Evolutionary conservation across 2,329 filamentous ascomycete genomes (phyloP).

Genomic region (Apiospora sp.): DNA sequence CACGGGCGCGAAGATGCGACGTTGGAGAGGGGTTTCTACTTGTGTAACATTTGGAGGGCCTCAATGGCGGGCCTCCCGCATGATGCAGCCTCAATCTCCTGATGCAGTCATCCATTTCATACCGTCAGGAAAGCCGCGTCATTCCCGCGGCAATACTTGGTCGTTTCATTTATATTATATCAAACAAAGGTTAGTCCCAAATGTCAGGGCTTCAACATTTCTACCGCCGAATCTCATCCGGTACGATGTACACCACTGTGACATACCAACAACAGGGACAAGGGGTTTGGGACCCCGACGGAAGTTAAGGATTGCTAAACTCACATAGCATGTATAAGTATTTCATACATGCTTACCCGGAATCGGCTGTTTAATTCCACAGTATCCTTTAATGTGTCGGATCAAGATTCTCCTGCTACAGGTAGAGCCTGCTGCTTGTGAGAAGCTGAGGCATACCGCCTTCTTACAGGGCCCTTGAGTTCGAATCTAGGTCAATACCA

Average conservation of each 20-base stretch:
- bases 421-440: too few species aligned
- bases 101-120: background rate
- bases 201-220: background rate
- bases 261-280: too few species aligned
- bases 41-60: background rate
- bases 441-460: too few species aligned
- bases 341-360: too few species aligned
- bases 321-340: too few species aligned
- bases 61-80: constrained; percentile 3
- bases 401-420: too few species aligned
- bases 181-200: background rate
- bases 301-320: too few species aligned
- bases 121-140: background rate
- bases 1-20: background rate
- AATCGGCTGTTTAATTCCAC: too few species aligned
- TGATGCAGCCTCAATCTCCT: background rate
- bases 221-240: background rate
- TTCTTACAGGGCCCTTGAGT: too few species aligned
- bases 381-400: too few species aligned
- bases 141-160: background rate
- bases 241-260: background rate
- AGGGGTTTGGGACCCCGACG: too few species aligned
- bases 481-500: background rate
- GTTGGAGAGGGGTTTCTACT: background rate
- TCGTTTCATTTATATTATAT: background rate